Evolutionary conservation across 345 rosid genomes (phyloP).

Genomic region (Noccaea caerulescens): DNA sequence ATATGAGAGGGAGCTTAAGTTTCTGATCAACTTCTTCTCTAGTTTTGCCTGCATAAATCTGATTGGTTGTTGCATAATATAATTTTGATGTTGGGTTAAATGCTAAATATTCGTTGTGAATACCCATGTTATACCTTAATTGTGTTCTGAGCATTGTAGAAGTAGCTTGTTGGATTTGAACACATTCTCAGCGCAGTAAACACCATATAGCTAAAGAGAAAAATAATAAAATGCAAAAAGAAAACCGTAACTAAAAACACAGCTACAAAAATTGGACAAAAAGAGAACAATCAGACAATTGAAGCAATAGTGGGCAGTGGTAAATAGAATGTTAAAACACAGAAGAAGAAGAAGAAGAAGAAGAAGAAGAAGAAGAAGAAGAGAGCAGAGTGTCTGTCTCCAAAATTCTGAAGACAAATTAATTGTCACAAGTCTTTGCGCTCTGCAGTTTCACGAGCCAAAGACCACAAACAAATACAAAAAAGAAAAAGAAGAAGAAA

Average conservation of each 20-base stretch:
- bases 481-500: slow-evolving; percentile 11
- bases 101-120: no score
- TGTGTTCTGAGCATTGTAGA: no score
- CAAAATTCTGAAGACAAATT: slow-evolving; percentile 35
- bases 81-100: no score
- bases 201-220: neutral
- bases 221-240: neutral
- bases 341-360: slow-evolving; percentile 18
- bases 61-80: no score
- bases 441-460: slow-evolving; percentile 22
- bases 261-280: neutral
- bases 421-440: slow-evolving; percentile 27
- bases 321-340: slow-evolving; percentile 8
- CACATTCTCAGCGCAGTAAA: no score
- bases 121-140: no score
- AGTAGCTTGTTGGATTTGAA: no score
- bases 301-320: neutral
- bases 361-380: slow-evolving; percentile 15
- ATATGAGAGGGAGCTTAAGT: no score
- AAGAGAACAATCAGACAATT: neutral
- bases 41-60: no score
- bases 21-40: no score
- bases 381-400: slow-evolving; percentile 35
- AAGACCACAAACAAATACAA: slow-evolving; percentile 22
- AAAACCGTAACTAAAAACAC: neutral